Evolutionary conservation across 2,329 filamentous ascomycete genomes (phyloP).

Genomic region (Pseudomassariella vexata): DNA sequence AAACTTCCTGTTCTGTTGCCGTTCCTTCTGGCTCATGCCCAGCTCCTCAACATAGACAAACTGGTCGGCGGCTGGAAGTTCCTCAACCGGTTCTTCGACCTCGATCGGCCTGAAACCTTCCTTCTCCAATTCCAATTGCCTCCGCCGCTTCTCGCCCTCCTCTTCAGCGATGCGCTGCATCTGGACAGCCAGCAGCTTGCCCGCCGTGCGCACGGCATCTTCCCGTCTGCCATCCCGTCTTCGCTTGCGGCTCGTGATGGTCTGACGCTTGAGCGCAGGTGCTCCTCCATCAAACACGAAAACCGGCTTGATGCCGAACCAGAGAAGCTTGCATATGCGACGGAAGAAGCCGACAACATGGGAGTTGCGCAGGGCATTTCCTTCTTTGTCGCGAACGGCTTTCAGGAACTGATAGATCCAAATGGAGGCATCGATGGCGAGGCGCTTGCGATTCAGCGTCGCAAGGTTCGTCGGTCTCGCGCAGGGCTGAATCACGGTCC

Average conservation of each 20-base stretch:
- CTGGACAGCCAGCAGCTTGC: constrained; percentile 86
- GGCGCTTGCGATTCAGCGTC: constrained; percentile 90
- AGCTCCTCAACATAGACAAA: constrained; percentile 90
- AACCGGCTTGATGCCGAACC: constrained; percentile 91
- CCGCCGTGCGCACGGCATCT: constrained; percentile 87
- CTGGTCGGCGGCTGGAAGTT: constrained; percentile 59
- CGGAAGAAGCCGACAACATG: constrained; percentile 98
- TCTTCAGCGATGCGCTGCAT: constrained; percentile 89
- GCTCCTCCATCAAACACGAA: constrained; percentile 98
- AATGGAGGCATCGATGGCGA: constrained; percentile 96
- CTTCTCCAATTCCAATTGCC: constrained; percentile 37
- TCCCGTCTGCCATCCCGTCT: constrained; percentile 84
- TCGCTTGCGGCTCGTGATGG: constrained; percentile 71
- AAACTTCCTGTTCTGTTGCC: constrained; percentile 69
- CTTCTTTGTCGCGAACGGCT: constrained; percentile 96
- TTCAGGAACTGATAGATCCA: constrained; percentile 99
- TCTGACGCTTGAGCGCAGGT: constrained; percentile 83
- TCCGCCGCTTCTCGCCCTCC: constrained; percentile 62
- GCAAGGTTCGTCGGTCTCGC: constrained; percentile 94
- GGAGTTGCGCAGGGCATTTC: constrained; percentile 90
- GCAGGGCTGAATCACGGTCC: constrained; percentile 92
- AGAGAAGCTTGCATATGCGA: constrained; percentile 93
- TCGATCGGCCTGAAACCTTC: constrained; percentile 23
- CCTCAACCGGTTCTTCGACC: constrained; percentile 56
- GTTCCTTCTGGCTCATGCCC: constrained; percentile 72